These are phyloP conservation scores for Gossypium mustelinum DNA, from an alignment of 345 rosid genomes.

Conservation along the genomic window DNA sequence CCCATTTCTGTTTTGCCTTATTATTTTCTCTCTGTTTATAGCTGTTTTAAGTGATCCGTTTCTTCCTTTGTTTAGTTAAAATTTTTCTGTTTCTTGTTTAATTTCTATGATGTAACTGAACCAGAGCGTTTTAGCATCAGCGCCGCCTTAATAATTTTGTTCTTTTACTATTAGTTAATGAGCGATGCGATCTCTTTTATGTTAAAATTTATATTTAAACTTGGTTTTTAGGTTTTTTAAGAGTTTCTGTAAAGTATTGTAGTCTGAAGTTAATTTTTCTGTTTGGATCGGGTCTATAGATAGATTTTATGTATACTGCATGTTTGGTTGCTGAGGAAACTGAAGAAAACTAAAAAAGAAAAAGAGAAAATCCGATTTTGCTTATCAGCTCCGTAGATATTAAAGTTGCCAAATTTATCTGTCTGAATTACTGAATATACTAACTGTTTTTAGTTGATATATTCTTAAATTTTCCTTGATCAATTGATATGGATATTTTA, in stretches of 20 bases:
- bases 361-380: background rate
- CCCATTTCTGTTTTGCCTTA: background rate
- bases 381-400: constrained; percentile 7
- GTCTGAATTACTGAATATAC: background rate
- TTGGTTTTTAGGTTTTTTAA: background rate
- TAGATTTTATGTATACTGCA: constrained; percentile 10
- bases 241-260: background rate
- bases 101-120: constrained; percentile 11
- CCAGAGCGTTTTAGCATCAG: background rate
- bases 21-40: background rate
- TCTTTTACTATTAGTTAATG: constrained; percentile 17
- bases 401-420: background rate
- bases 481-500: background rate
- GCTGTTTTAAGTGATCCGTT: background rate
- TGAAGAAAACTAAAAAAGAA: background rate
- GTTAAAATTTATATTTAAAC: background rate
- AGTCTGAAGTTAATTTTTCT: constrained; percentile 2
- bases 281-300: constrained; percentile 14
- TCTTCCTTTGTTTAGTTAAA: background rate
- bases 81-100: constrained; percentile 8
- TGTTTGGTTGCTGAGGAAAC: constrained; percentile 28
- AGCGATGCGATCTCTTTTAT: constrained; percentile 7
- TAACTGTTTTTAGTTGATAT: background rate
- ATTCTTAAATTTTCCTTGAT: constrained; percentile 11
- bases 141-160: background rate